Conservation (phyloP, 1,139 yeast species). For the Spencermartinsiella ligniputridi region DNA sequence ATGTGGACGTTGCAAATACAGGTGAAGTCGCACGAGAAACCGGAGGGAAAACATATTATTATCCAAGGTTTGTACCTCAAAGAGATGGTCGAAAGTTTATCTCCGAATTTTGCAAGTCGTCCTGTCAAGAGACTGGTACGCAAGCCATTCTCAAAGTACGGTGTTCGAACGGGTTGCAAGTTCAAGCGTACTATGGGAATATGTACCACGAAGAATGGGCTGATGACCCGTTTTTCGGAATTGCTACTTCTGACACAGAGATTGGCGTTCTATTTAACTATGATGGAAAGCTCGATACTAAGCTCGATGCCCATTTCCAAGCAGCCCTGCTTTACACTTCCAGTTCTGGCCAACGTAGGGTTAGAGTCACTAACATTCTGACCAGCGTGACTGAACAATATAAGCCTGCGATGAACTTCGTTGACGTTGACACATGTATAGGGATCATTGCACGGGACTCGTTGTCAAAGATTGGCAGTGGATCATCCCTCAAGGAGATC, state of each 20-base stretch:
- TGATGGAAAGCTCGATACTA: conserved; percentile 70
- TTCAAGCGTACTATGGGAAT: conserved; percentile 70
- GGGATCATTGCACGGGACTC: conserved; percentile 73
- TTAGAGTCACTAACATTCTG: conserved; percentile 77
- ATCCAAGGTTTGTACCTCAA: conserved; percentile 62
- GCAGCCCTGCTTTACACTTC: conserved; percentile 86
- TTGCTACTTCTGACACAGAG: conserved; percentile 59
- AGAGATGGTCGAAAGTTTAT: conserved; percentile 67
- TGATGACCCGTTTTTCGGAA: conserved; percentile 69
- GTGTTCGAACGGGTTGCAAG: conserved; percentile 84
- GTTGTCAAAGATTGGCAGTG: conserved; percentile 49
- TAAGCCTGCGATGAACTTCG: conserved; percentile 69
- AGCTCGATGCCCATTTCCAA: conserved; percentile 84
- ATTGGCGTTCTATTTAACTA: conserved; percentile 68
- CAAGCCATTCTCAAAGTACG: conserved; percentile 83
- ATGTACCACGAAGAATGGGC: conserved; percentile 31
- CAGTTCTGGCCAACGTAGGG: conserved; percentile 67
- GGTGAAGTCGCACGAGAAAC: conserved; percentile 64
- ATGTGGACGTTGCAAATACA: conserved; percentile 71
- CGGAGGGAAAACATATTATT: conserved; percentile 67
- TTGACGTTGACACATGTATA: conserved; percentile 78
- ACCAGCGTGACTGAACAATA: conserved; percentile 75
- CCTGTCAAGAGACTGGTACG: conserved; percentile 48
- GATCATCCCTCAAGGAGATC: conserved; percentile 53
- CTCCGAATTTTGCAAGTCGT: conserved; percentile 47